A percentile compares a stretch with the other conserved stretches of the same genome.
Conservation (phyloP, 2,329 filamentous ascomycete genomes). For the Falciphora oryzae region DNA sequence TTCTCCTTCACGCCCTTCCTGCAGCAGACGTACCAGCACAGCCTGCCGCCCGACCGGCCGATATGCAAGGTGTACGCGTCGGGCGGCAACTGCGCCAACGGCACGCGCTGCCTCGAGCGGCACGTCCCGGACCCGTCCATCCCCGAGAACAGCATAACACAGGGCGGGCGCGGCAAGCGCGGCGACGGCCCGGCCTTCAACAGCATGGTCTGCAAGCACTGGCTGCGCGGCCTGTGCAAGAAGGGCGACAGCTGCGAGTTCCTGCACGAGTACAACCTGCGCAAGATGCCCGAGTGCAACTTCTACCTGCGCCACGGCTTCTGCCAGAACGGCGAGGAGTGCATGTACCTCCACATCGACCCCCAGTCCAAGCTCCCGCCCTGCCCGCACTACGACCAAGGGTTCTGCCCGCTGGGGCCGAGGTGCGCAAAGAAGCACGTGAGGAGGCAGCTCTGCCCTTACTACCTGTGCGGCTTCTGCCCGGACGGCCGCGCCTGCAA, state of each 20-base stretch:
- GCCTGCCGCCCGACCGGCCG: constrained; percentile 70
- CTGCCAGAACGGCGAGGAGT: constrained; percentile 96
- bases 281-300: constrained; percentile 97
- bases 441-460: constrained; percentile 71
- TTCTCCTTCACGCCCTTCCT: constrained; percentile 88
- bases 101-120: constrained; percentile 77
- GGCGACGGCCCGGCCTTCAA: constrained; percentile 52
- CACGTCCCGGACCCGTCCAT: constrained; percentile 44
- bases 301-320: constrained; percentile 92
- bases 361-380: constrained; percentile 72
- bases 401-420: constrained; percentile 89
- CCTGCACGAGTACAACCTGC: constrained; percentile 95
- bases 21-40: constrained; percentile 75
- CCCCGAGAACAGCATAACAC: constrained; percentile 22
- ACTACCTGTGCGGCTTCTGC: constrained; percentile 91
- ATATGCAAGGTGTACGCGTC: constrained; percentile 75
- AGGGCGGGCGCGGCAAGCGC: constrained; percentile 22
- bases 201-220: constrained; percentile 96
- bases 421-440: constrained; percentile 86
- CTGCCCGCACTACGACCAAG: constrained; percentile 88
- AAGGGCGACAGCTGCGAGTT: constrained; percentile 98
- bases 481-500: constrained; percentile 72
- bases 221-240: constrained; percentile 94
- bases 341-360: constrained; percentile 85
- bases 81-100: constrained; percentile 80